Evolutionary conservation across 345 rosid genomes (phyloP).

Genomic region (Camelina neglecta): DNA sequence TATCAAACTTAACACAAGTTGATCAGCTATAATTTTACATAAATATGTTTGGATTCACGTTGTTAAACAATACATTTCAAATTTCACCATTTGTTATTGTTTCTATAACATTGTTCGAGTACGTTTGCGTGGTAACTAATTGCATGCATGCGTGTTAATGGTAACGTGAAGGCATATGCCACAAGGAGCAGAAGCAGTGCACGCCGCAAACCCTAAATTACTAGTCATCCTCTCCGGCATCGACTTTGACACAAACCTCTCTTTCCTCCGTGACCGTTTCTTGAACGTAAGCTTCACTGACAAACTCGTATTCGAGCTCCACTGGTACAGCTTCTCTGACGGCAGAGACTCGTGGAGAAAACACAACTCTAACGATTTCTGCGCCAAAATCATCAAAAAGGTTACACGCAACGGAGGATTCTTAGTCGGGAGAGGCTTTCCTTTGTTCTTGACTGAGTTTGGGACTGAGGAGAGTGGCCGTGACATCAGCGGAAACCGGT

Average conservation of each 20-base stretch:
- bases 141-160: neutral
- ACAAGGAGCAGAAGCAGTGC: constrained; percentile 88
- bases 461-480: constrained; percentile 70
- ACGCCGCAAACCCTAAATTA: constrained; percentile 76
- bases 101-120: neutral
- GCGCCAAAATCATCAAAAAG: constrained; percentile 58
- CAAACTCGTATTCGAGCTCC: constrained; percentile 73
- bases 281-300: constrained; percentile 57
- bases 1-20: no score
- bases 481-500: constrained; percentile 71
- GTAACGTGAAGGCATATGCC: constrained; percentile 58
- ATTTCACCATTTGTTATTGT: neutral
- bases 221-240: constrained; percentile 83
- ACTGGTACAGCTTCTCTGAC: constrained; percentile 79
- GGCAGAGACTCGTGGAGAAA: constrained; percentile 62
- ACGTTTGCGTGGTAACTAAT: neutral
- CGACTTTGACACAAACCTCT: constrained; percentile 66
- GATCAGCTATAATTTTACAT: no score
- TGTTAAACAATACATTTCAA: no score
- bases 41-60: no score
- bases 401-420: constrained; percentile 61
- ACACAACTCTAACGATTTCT: constrained; percentile 74
- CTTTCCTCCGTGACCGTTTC: constrained; percentile 54
- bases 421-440: constrained; percentile 63
- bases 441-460: constrained; percentile 70